Evolutionary conservation across 2,329 filamentous ascomycete genomes (phyloP).

Genomic region (Didymosphaeria variabile): DNA sequence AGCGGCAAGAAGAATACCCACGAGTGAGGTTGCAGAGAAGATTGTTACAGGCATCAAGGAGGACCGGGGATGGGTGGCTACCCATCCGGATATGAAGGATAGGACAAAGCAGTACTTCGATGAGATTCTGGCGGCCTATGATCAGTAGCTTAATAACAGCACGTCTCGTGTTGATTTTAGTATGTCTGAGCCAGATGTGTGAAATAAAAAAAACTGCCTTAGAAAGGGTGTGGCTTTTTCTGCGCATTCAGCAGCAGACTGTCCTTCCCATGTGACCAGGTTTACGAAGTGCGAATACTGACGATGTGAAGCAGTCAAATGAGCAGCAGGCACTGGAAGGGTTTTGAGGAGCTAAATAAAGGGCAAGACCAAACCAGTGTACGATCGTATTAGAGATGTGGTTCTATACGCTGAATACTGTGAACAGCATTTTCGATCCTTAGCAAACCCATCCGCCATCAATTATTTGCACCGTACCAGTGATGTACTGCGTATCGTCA

Average conservation of each 20-base stretch:
- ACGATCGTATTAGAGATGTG: neutral
- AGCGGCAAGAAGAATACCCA: slow-evolving; percentile 21
- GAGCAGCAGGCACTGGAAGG: too few species aligned
- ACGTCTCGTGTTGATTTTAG: neutral
- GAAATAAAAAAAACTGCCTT: too few species aligned
- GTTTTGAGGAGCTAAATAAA: too few species aligned
- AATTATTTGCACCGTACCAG: slow-evolving; percentile 49
- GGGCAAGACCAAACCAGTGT: too few species aligned
- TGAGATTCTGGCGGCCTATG: slow-evolving; percentile 26
- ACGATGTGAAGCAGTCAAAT: too few species aligned
- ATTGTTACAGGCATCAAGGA: slow-evolving; percentile 23
- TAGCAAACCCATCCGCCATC: slow-evolving; percentile 52
- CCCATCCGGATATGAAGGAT: slow-evolving; percentile 26
- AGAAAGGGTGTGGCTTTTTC: too few species aligned
- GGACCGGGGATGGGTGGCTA: slow-evolving; percentile 27
- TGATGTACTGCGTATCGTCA: slow-evolving; percentile 55
- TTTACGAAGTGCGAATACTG: too few species aligned
- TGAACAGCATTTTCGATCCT: neutral
- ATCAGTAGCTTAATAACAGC: slow-evolving; percentile 13
- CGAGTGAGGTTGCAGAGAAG: slow-evolving; percentile 21
- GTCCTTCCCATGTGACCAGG: too few species aligned
- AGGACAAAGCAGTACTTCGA: slow-evolving; percentile 29
- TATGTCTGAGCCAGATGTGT: too few species aligned
- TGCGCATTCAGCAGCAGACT: too few species aligned
- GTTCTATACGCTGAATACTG: neutral